Evolutionary conservation across 2,329 filamentous ascomycete species (phyloP), one percentile per base, ranked within the genome.

Genomic region (Hypoxylon sp.): DNA sequence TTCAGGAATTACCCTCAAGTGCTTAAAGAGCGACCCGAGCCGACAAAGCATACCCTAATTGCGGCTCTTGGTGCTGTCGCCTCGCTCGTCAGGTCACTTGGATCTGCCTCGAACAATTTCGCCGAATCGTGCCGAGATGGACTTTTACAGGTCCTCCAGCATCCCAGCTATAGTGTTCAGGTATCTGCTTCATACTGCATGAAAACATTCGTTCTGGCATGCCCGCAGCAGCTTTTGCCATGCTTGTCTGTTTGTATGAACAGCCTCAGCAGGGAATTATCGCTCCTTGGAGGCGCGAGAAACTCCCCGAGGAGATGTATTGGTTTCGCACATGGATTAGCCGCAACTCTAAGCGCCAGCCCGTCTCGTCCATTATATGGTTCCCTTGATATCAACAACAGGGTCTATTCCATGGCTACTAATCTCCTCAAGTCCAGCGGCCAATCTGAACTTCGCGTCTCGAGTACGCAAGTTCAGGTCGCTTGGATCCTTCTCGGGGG

Each of bases 401-500:
- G 93, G 30, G 92, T 98, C 11, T 85, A 98, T 62, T 91, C 92
- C 6, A 94, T 97, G 82, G 94, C 96, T 0, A 98, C 94, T 0
- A 92, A 93, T 39, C 83, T 99, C 27, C 85, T 99, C 39, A 99
- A 99, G 78, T 94, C 91, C 0, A 97, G 94, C 77, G 90, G 94
- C 47, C 93, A 93, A 75, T 96, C 93, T 0, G 95, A 99, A 76
- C 83, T 99, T 56, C 90, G 95, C 27, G 89, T 96, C 34, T 97
- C 96, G 5, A 93, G 93, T 73, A 97, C 94, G 1, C 96, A 99
- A 75, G 94, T 99, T 23, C 96, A 99, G 76, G 94, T 99, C 2
- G 96, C 96, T 4, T 99, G 96, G 95, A 96, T 97, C 50, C 83
- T 99, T 61, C 97, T 99, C 48, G 96, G 96, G 37, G 96, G 96